These are phyloP conservation scores for Ilex paraguariensis DNA, from an alignment of 305 asterid species.

Conservation along the genomic window DNA sequence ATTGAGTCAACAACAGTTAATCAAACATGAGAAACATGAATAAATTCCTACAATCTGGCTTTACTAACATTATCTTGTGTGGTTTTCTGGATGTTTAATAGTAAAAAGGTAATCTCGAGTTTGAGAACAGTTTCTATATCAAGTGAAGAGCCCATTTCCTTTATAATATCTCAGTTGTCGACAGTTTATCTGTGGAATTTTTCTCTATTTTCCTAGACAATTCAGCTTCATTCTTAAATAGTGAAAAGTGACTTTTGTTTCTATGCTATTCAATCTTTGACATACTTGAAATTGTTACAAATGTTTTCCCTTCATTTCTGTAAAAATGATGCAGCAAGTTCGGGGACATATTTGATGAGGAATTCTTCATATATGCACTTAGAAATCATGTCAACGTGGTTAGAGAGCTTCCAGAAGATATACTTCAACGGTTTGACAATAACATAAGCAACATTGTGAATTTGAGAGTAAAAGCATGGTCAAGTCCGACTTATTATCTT, in stretches of 20 bases:
- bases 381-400: slow-evolving; percentile 78
- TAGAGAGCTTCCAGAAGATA: slow-evolving; percentile 72
- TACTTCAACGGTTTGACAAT: slow-evolving; percentile 66
- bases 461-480: slow-evolving; percentile 95
- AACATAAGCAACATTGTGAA: slow-evolving; percentile 87
- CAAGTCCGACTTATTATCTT: slow-evolving; percentile 74
- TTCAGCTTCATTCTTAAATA: too few species aligned
- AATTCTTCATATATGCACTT: slow-evolving; percentile 94
- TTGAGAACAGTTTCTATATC: background rate
- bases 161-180: background rate
- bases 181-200: too few species aligned
- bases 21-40: too few species aligned
- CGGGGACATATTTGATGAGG: slow-evolving; percentile 92
- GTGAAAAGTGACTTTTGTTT: too few species aligned
- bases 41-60: too few species aligned
- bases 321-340: slow-evolving; percentile 61
- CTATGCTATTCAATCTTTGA: too few species aligned
- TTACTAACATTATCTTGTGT: background rate
- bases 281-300: too few species aligned
- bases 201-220: too few species aligned
- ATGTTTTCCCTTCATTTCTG: too few species aligned
- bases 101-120: background rate
- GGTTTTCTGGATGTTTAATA: background rate
- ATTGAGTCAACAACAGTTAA: too few species aligned
- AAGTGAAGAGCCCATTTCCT: background rate